These are phyloP conservation scores for Nicotiana sylvestris DNA, from an alignment of 257 asterid genomes.

Conservation along the genomic window DNA sequence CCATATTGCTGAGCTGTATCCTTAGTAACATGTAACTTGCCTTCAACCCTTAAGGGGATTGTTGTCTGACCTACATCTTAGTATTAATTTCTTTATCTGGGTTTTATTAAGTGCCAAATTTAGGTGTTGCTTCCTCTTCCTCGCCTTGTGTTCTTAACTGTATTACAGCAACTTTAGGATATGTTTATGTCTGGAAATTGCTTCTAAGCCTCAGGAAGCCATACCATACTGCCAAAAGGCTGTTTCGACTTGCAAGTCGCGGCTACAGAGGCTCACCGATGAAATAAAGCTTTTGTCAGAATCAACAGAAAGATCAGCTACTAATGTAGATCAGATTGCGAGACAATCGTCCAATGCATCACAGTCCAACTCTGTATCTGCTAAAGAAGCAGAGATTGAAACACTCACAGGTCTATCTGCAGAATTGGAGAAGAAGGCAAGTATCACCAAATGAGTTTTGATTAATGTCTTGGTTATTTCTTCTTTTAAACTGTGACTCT, in stretches of 20 bases:
- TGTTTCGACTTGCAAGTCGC: slow-evolving; percentile 63
- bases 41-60: neutral
- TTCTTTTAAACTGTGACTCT: neutral
- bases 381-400: slow-evolving; percentile 65
- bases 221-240: slow-evolving; percentile 75
- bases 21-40: slow-evolving; percentile 25
- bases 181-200: slow-evolving; percentile 88
- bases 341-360: slow-evolving; percentile 42
- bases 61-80: neutral
- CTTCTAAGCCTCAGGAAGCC: slow-evolving; percentile 85
- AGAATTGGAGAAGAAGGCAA: slow-evolving; percentile 85
- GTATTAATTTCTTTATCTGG: neutral
- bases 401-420: slow-evolving; percentile 59
- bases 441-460: neutral
- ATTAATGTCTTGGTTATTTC: neutral
- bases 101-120: neutral
- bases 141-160: slow-evolving; percentile 34
- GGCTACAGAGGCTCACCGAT: slow-evolving; percentile 53
- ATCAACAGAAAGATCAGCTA: slow-evolving; percentile 26
- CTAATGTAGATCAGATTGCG: slow-evolving; percentile 31
- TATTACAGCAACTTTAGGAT: slow-evolving; percentile 74
- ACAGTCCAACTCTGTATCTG: slow-evolving; percentile 33
- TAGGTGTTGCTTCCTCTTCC: neutral
- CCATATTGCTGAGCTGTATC: slow-evolving; percentile 89
- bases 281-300: slow-evolving; percentile 36